Percentiles rank a stretch among this genome's conserved stretches.
phyloP scores from a whole-genome alignment of 2,329 filamentous ascomycete species.

The Stagonosporopsis tanaceti region DNA sequence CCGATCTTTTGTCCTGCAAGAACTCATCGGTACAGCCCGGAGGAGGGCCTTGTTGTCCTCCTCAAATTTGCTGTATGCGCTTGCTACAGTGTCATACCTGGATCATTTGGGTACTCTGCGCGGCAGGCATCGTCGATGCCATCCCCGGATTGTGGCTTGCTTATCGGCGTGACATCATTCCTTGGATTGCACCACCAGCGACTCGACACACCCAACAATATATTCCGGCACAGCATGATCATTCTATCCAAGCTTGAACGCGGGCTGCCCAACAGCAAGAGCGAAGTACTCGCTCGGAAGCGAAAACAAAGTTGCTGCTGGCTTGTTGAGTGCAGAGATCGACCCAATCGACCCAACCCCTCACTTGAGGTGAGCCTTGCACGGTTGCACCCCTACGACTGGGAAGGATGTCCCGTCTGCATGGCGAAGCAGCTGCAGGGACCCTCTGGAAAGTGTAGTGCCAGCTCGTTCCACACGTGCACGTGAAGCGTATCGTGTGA shows the following conservation, averaged over 20 bases:
- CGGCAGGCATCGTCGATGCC: slow-evolving; percentile 11
- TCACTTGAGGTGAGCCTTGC: slow-evolving; percentile 10
- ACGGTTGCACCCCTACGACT: slow-evolving; percentile 5
- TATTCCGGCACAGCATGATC: slow-evolving; percentile 7
- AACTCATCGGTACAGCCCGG: background rate
- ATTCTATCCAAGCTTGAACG: slow-evolving; percentile 7
- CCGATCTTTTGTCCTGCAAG: background rate
- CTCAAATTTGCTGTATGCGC: background rate
- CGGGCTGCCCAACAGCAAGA: background rate
- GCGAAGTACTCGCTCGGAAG: background rate
- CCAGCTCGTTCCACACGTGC: background rate
- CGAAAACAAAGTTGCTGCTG: slow-evolving; percentile 1
- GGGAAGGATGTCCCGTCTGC: background rate
- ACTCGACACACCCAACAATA: background rate
- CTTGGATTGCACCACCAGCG: background rate
- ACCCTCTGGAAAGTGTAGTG: background rate
- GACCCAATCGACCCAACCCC: slow-evolving; percentile 10
- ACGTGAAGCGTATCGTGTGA: slow-evolving; percentile 4
- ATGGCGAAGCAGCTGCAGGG: slow-evolving; percentile 5
- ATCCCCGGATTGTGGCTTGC: slow-evolving; percentile 1
- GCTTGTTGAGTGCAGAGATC: slow-evolving; percentile 10
- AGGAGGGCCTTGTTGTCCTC: background rate
- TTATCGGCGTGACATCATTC: slow-evolving; percentile 18
- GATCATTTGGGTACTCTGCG: background rate
- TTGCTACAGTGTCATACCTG: background rate